Conservation (phyloP, 2,329 filamentous ascomycete genomes). For the Thelonectria blattea region DNA sequence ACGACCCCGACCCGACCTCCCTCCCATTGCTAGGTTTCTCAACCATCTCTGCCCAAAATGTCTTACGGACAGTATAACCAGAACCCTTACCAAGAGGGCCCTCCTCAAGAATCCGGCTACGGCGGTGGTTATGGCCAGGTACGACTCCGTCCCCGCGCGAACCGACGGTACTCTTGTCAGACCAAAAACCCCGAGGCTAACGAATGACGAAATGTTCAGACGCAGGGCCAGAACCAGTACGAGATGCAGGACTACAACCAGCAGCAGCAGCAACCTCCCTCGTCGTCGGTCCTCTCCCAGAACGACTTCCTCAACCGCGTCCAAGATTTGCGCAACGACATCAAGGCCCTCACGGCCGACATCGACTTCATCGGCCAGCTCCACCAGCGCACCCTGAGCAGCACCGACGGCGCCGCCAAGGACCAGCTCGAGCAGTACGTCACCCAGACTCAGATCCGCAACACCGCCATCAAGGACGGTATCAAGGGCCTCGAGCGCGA, state of each 20-base stretch:
- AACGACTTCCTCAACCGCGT: constrained; percentile 73
- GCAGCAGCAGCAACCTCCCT: constrained; percentile 33
- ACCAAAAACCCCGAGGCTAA: constrained; percentile 24
- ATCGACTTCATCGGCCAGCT: constrained; percentile 71
- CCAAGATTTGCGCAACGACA: constrained; percentile 69
- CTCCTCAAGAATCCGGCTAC: constrained; percentile 54
- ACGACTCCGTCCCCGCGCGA: constrained; percentile 31
- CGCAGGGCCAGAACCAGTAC: constrained; percentile 51
- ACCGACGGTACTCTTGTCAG: background rate
- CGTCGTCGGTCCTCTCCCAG: constrained; percentile 55
- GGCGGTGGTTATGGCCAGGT: constrained; percentile 52
- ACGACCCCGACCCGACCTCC: constrained; percentile 15
- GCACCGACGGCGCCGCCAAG: constrained; percentile 62
- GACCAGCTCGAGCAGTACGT: constrained; percentile 71
- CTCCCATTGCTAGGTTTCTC: constrained; percentile 28
- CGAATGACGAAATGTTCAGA: constrained; percentile 25
- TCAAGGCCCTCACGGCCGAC: constrained; percentile 69
- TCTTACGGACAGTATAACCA: constrained; percentile 67
- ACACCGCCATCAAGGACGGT: constrained; percentile 78
- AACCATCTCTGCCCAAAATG: constrained; percentile 51
- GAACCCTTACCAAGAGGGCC: constrained; percentile 67
- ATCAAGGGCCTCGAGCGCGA: constrained; percentile 79
- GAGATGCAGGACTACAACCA: constrained; percentile 61
- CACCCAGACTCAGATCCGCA: constrained; percentile 72
- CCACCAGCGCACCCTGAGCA: constrained; percentile 74